Evolutionary conservation across 345 rosid species (phyloP).

Genomic region (Mallotus nudiflorus): DNA sequence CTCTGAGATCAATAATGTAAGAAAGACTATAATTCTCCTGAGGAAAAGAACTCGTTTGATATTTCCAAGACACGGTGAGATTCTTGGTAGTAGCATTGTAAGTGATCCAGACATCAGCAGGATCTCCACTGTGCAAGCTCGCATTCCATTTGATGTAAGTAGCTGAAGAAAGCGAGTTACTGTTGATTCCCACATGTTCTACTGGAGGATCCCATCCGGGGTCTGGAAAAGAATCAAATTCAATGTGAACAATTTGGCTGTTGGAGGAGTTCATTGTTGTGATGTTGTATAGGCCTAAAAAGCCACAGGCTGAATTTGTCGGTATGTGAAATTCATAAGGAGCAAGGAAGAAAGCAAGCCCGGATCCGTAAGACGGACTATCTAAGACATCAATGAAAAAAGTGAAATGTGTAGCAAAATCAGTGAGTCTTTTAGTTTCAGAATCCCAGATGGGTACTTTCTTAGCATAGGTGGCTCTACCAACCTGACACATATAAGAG

Average conservation of each 20-base stretch:
- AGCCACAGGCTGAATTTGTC: constrained; percentile 39
- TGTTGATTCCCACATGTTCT: constrained; percentile 8
- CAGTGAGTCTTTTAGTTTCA: constrained; percentile 17
- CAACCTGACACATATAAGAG: constrained; percentile 27
- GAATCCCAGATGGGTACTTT: constrained; percentile 39
- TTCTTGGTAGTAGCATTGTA: neutral
- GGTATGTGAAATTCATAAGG: constrained; percentile 41
- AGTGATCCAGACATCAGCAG: neutral
- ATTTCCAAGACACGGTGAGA: neutral
- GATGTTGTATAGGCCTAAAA: constrained; percentile 34
- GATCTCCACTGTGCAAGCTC: neutral
- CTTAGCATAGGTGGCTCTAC: constrained; percentile 34
- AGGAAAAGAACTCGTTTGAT: neutral
- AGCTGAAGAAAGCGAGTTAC: neutral
- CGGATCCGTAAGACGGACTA: neutral
- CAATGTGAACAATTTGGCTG: neutral
- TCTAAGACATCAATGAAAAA: constrained; percentile 20
- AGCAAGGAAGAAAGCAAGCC: constrained; percentile 45
- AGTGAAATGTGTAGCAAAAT: constrained; percentile 40
- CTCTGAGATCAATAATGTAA: neutral
- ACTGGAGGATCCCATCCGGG: constrained; percentile 4
- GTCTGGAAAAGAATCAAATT: neutral
- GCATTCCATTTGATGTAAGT: neutral
- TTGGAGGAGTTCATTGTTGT: neutral
- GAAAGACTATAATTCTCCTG: neutral